phyloP scores from a whole-genome alignment of 306 rosid genomes.

The Hippophae gyantsensis region DNA sequence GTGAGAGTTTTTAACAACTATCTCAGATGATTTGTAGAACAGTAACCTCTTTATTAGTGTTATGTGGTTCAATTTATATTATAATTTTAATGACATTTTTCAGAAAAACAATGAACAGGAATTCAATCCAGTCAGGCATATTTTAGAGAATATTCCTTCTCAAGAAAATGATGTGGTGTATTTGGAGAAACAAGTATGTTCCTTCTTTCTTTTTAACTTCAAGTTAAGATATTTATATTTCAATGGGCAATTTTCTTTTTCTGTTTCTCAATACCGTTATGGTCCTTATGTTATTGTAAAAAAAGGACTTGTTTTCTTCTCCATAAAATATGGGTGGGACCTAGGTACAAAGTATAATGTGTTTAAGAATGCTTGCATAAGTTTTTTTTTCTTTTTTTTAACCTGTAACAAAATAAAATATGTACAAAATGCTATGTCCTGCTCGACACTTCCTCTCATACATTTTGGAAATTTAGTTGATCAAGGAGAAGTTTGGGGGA shows the following conservation, averaged over 20 bases:
- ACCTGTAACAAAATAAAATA: too few relatives aligned
- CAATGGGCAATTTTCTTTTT: conserved; percentile 6
- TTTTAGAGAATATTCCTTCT: conserved; percentile 62
- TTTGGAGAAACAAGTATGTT: conserved; percentile 80
- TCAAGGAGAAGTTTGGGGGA: too few relatives aligned
- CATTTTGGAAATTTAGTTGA: too few relatives aligned
- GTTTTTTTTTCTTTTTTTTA: too few relatives aligned
- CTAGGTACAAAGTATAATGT: too few relatives aligned
- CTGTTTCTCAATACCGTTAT: neutral
- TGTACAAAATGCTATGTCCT: too few relatives aligned
- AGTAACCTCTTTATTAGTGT: neutral
- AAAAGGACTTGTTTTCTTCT: neutral
- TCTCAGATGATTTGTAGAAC: too few relatives aligned
- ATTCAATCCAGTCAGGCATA: conserved; percentile 77
- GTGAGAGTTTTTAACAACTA: too few relatives aligned
- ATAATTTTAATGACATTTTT: conserved; percentile 15
- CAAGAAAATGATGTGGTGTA: conserved; percentile 62
- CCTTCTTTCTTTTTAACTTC: conserved; percentile 17
- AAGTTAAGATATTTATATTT: conserved; percentile 6
- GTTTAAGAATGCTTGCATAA: too few relatives aligned
- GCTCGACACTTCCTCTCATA: too few relatives aligned
- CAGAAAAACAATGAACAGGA: conserved; percentile 47
- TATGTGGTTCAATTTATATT: conserved; percentile 13
- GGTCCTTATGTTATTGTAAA: neutral
- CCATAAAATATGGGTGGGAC: too few relatives aligned